phyloP scores from a whole-genome alignment of 2,329 filamentous ascomycete species.

The Drechslerella dactyloides region DNA sequence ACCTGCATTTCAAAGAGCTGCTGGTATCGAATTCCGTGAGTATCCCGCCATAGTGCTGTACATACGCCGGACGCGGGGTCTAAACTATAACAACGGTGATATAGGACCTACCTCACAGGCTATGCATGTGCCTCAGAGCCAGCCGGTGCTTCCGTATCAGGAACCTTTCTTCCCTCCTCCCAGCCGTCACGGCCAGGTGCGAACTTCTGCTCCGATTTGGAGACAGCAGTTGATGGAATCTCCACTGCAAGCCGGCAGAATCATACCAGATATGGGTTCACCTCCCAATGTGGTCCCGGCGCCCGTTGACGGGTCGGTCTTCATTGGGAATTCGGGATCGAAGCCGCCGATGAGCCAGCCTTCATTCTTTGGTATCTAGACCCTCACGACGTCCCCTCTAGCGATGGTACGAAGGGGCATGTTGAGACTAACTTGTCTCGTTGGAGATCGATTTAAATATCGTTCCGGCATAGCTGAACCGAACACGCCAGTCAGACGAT shows the following conservation, averaged over 20 bases:
- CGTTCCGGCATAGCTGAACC: slow-evolving; percentile 16
- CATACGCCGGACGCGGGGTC: too few species aligned
- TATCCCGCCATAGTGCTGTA: too few species aligned
- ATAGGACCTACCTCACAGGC: background rate
- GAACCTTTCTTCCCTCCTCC: slow-evolving; percentile 19
- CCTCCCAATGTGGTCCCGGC: slow-evolving; percentile 10
- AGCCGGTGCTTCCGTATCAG: slow-evolving; percentile 16
- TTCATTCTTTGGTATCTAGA: slow-evolving; percentile 29
- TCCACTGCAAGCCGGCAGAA: slow-evolving; percentile 19
- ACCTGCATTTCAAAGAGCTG: background rate
- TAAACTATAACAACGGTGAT: too few species aligned
- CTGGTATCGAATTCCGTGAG: slow-evolving; percentile 17
- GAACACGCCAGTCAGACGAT: slow-evolving; percentile 30
- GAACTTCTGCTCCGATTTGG: background rate
- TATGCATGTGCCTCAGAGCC: background rate
- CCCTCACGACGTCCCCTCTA: background rate
- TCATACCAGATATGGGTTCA: slow-evolving; percentile 15
- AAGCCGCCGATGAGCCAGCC: background rate
- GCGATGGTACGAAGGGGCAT: background rate
- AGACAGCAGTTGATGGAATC: slow-evolving; percentile 18
- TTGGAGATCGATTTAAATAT: slow-evolving; percentile 40
- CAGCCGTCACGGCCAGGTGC: slow-evolving; percentile 9
- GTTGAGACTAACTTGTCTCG: background rate
- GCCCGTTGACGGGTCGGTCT: slow-evolving; percentile 14
- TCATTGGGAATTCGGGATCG: background rate